Percentiles rank a stretch among this genome's conserved stretches.
Evolutionary conservation across 371 early-diverging fungal species (phyloP).

Genomic region (Mucor irregularis): DNA sequence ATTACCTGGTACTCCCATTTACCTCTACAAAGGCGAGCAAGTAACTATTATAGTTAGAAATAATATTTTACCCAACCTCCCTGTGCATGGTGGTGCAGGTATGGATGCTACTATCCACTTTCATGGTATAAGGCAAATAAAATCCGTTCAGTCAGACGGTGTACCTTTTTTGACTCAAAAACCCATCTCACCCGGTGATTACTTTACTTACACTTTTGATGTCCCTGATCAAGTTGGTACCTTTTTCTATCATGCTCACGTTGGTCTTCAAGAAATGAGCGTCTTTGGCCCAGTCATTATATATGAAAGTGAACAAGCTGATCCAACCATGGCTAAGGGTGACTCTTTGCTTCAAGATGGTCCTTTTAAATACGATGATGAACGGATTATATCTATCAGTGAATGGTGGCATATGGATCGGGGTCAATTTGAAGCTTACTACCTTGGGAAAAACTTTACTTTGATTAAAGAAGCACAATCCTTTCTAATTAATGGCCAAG

Average conservation of each 20-base stretch:
- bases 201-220: constrained; percentile 49
- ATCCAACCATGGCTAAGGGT: not conserved
- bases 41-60: constrained; percentile 45
- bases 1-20: constrained; percentile 48
- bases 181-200: constrained; percentile 54
- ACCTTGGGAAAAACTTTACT: constrained; percentile 28
- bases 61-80: not conserved
- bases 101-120: constrained; percentile 32
- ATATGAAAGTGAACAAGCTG: constrained; percentile 28
- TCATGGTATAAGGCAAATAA: constrained; percentile 43
- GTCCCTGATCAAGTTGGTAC: constrained; percentile 52
- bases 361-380: constrained; percentile 44
- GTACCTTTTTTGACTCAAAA: constrained; percentile 60
- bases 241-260: constrained; percentile 56
- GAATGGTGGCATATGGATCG: constrained; percentile 50
- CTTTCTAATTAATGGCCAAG: constrained; percentile 41
- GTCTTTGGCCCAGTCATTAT: constrained; percentile 51
- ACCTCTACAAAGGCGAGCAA: constrained; percentile 34
- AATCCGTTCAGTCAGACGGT: constrained; percentile 47
- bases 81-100: constrained; percentile 13
- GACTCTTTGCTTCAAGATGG: not conserved
- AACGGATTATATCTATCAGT: constrained; percentile 36
- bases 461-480: constrained; percentile 39
- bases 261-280: constrained; percentile 39
- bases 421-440: constrained; percentile 23